Conservation (phyloP, 2,329 filamentous ascomycete species). For the Ceratocystis ficicola region DNA sequence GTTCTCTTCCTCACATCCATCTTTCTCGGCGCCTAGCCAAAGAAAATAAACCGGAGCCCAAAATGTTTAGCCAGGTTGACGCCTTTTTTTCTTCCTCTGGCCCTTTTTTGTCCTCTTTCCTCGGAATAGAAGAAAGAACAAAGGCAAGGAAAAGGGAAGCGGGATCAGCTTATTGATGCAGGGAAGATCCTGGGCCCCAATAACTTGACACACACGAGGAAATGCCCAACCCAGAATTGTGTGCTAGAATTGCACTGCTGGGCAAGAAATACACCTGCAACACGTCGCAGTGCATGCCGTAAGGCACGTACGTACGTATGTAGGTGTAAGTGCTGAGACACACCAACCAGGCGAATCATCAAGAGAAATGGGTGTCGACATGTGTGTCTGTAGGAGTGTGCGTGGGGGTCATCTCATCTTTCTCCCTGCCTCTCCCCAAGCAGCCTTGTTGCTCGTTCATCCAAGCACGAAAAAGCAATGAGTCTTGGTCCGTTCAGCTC, state of each 20-base stretch:
- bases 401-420: neutral
- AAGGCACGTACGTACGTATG: neutral
- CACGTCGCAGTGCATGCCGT: neutral
- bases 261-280: no score
- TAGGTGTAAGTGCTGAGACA: constrained; percentile 3
- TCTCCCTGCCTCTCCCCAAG: neutral
- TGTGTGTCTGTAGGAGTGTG: neutral
- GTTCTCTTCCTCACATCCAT: neutral
- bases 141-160: neutral
- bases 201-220: neutral
- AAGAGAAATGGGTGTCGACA: neutral
- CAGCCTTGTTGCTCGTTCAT: no score
- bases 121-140: neutral
- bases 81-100: neutral
- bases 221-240: neutral
- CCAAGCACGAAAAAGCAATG: no score
- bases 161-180: neutral
- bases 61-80: neutral
- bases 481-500: neutral
- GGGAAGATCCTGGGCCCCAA: neutral
- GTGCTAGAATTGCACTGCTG: neutral
- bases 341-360: neutral
- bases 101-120: constrained; percentile 1
- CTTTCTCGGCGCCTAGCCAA: neutral
- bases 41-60: constrained; percentile 3